Percentiles rank a stretch among this genome's conserved stretches.
Evolutionary conservation across 2,329 filamentous ascomycete genomes (phyloP).

Genomic region (Phoma sp.): DNA sequence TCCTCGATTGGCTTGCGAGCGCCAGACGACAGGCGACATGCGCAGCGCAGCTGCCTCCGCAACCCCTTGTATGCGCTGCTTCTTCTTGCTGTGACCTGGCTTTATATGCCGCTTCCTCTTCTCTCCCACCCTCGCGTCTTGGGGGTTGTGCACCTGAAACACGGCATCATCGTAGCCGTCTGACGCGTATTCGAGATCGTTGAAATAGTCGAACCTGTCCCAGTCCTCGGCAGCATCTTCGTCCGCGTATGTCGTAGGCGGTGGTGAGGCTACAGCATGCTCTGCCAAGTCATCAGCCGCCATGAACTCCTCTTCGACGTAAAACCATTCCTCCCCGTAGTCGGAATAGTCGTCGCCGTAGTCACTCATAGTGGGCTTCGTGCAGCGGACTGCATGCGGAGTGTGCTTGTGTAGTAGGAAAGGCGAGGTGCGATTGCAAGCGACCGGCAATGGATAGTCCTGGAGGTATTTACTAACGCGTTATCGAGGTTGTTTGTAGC

Average conservation of each 20-base stretch:
- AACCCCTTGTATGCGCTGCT: slow-evolving; percentile 18
- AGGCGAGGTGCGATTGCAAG: slow-evolving; percentile 12
- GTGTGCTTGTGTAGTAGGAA: slow-evolving; percentile 8
- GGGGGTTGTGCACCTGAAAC: slow-evolving; percentile 30
- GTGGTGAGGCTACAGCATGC: slow-evolving; percentile 55
- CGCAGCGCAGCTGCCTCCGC: slow-evolving; percentile 17
- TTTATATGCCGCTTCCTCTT: slow-evolving; percentile 41
- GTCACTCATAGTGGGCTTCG: slow-evolving; percentile 47
- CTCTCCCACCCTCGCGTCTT: slow-evolving; percentile 30
- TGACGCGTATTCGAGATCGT: slow-evolving; percentile 57
- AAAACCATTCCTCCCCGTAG: slow-evolving; percentile 55
- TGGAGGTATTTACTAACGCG: not conserved
- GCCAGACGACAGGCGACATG: slow-evolving; percentile 46
- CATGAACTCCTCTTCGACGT: slow-evolving; percentile 55
- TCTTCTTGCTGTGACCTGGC: slow-evolving; percentile 35
- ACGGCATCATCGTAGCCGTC: slow-evolving; percentile 56
- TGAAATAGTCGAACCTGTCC: slow-evolving; percentile 58
- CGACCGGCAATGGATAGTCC: not conserved
- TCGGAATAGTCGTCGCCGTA: slow-evolving; percentile 51
- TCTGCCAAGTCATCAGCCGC: slow-evolving; percentile 59
- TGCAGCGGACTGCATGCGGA: slow-evolving; percentile 16
- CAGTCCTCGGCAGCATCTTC: slow-evolving; percentile 50
- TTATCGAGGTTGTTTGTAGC: not conserved
- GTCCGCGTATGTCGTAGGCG: slow-evolving; percentile 41
- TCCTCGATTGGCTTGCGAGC: slow-evolving; percentile 35